Evolutionary conservation across 1,139 yeast species (phyloP).

Genomic region (Arxiozyma telluris): DNA sequence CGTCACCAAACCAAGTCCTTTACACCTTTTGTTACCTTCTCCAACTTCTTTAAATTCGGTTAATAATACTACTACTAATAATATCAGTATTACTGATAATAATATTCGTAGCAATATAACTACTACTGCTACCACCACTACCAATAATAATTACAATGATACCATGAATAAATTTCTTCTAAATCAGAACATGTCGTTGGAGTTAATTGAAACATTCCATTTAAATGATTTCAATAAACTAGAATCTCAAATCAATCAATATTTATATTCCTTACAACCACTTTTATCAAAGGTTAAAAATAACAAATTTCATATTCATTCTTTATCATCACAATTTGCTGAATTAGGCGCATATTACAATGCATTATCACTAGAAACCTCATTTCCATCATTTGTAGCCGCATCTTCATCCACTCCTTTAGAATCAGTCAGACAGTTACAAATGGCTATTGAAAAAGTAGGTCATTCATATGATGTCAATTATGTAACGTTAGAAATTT

Average conservation of each 20-base stretch:
- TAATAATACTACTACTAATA: slow-evolving; percentile 9
- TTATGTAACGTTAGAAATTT: slow-evolving; percentile 60
- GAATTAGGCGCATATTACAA: slow-evolving; percentile 47
- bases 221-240: slow-evolving; percentile 40
- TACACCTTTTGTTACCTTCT: slow-evolving; percentile 57
- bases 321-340: slow-evolving; percentile 36
- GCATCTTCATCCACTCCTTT: slow-evolving; percentile 22
- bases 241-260: slow-evolving; percentile 46
- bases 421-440: not conserved
- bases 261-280: slow-evolving; percentile 50
- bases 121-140: not conserved
- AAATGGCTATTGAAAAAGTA: slow-evolving; percentile 49
- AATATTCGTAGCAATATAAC: no score
- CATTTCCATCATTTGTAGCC: slow-evolving; percentile 28
- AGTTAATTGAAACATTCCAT: not conserved
- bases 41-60: slow-evolving; percentile 27
- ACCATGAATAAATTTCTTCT: not conserved
- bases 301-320: slow-evolving; percentile 38
- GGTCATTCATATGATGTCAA: slow-evolving; percentile 83
- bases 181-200: not conserved
- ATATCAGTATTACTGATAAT: not conserved
- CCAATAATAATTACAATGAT: slow-evolving; percentile 4
- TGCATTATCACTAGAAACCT: slow-evolving; percentile 63
- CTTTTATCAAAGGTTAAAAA: slow-evolving; percentile 50
- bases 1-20: slow-evolving; percentile 46